phyloP scores from a whole-genome alignment of 2,329 filamentous ascomycete genomes.

The Ceratocystis alfenasii region DNA sequence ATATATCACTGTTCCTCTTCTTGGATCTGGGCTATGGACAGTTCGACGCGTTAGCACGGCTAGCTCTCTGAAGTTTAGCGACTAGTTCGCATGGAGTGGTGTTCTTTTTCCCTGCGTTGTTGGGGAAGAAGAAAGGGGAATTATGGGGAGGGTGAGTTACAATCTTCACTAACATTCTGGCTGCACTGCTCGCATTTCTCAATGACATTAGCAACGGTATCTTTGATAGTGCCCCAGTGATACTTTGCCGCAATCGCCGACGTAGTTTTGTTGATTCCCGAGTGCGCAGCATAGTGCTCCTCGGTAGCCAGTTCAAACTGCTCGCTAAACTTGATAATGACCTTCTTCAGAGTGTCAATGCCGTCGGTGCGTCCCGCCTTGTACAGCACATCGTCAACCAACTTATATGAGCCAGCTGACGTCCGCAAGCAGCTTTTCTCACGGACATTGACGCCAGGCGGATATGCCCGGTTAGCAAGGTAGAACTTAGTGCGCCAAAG shows the following conservation, averaged over 20 bases:
- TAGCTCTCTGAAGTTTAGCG: too few relatives aligned
- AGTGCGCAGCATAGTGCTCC: slow-evolving; percentile 65
- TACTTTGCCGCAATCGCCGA: slow-evolving; percentile 86
- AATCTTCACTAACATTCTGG: slow-evolving; percentile 42
- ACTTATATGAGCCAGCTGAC: slow-evolving; percentile 89
- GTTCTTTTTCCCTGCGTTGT: too few relatives aligned
- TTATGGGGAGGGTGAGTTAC: slow-evolving; percentile 16
- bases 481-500: slow-evolving; percentile 99
- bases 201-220: slow-evolving; percentile 90
- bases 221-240: slow-evolving; percentile 97
- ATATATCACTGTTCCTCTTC: slow-evolving; percentile 20
- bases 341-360: slow-evolving; percentile 52
- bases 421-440: slow-evolving; percentile 91
- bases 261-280: slow-evolving; percentile 96
- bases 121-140: neutral
- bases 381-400: slow-evolving; percentile 72
- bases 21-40: slow-evolving; percentile 15
- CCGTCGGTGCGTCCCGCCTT: slow-evolving; percentile 46
- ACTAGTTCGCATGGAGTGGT: too few relatives aligned
- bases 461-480: slow-evolving; percentile 87
- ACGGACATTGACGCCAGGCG: slow-evolving; percentile 79
- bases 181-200: slow-evolving; percentile 85
- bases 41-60: neutral
- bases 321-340: slow-evolving; percentile 75
- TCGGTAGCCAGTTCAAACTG: slow-evolving; percentile 81